These are phyloP conservation scores for Xylaria scruposa DNA, from an alignment of 495 filamentous ascomycete species.

Conservation along the genomic window DNA sequence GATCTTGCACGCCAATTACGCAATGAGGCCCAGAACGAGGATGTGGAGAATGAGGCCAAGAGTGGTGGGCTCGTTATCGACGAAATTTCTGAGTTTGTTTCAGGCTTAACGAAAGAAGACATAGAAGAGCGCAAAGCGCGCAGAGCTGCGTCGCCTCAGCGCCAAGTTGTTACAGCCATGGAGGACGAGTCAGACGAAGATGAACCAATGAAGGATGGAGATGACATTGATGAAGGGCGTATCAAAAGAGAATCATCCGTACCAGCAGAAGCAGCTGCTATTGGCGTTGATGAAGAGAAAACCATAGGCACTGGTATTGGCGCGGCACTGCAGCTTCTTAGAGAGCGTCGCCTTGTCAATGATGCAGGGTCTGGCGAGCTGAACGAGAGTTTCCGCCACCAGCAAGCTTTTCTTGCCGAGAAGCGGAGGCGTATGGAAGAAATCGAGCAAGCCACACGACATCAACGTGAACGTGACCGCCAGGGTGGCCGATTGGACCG, in stretches of 20 bases:
- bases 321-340: constrained; percentile 79
- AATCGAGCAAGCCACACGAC: constrained; percentile 77
- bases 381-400: constrained; percentile 74
- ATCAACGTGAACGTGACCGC: constrained; percentile 87
- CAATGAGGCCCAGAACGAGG: constrained; percentile 70
- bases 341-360: constrained; percentile 80
- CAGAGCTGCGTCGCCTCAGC: constrained; percentile 47
- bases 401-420: constrained; percentile 80
- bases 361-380: constrained; percentile 64
- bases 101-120: constrained; percentile 74
- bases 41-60: constrained; percentile 50
- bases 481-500: constrained; percentile 79
- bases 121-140: constrained; percentile 67
- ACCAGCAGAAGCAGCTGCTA: constrained; percentile 64
- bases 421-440: constrained; percentile 75
- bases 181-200: constrained; percentile 60
- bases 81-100: constrained; percentile 93
- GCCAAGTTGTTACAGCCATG: constrained; percentile 52
- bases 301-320: constrained; percentile 79
- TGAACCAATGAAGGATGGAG: constrained; percentile 46
- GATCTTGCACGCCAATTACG: constrained; percentile 84
- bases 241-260: constrained; percentile 58
- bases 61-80: constrained; percentile 85
- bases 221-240: constrained; percentile 62
- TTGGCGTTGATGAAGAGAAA: constrained; percentile 85